A percentile compares a stretch with the other conserved stretches of the same genome.
phyloP scores from a whole-genome alignment of 148 eudicot genomes.

The Nyssa sinensis region DNA sequence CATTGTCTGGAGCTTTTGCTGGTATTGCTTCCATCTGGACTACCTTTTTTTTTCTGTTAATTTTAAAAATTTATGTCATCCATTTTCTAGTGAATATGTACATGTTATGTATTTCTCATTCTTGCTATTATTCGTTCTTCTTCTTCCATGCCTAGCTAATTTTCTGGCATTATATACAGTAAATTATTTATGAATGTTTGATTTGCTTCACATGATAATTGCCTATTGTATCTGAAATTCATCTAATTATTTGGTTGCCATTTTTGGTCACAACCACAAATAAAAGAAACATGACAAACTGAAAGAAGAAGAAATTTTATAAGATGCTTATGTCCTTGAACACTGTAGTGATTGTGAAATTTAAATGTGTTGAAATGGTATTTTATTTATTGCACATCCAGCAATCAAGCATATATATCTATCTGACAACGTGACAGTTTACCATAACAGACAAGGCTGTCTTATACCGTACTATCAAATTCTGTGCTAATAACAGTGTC shows the following conservation, averaged over 20 bases:
- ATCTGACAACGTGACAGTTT: background rate
- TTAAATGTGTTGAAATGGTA: background rate
- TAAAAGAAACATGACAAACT: background rate
- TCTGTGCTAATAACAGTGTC: background rate
- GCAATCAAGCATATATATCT: background rate
- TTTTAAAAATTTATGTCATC: background rate
- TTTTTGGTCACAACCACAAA: background rate
- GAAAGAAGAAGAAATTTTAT: background rate
- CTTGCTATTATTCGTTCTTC: background rate
- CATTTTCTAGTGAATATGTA: background rate
- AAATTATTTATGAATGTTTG: background rate
- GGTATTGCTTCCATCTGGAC: slow-evolving; percentile 2
- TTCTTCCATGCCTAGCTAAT: background rate
- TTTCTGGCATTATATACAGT: background rate
- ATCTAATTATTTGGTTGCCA: background rate
- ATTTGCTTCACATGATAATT: background rate
- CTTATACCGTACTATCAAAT: background rate
- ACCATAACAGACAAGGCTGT: background rate
- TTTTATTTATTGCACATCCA: background rate
- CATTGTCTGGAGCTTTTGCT: background rate
- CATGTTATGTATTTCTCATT: background rate
- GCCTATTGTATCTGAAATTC: background rate
- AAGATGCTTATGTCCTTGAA: background rate
- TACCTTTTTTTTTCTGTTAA: background rate
- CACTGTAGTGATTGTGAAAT: background rate